A percentile compares a stretch with the other conserved stretches of the same genome.
Conservation (phyloP, 2,329 filamentous ascomycete species). For the Hysterium pulicare region DNA sequence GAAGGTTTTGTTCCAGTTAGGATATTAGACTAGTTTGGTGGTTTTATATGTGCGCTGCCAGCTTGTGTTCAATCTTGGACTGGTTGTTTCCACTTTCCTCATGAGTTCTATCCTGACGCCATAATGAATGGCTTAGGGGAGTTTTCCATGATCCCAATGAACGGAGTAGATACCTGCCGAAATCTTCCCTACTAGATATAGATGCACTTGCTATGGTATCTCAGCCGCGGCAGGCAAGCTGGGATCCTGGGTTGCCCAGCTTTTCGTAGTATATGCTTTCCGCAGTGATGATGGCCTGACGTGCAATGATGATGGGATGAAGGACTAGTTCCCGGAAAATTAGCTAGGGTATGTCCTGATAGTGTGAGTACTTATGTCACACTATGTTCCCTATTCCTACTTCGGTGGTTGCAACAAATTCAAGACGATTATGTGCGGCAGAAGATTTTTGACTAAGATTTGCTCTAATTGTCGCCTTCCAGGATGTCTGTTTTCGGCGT, state of each 20-base stretch:
- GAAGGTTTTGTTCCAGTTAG: slow-evolving; percentile 22
- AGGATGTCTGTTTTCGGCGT: slow-evolving; percentile 33
- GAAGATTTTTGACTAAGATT: background rate
- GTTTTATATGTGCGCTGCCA: slow-evolving; percentile 32
- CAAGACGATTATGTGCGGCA: background rate
- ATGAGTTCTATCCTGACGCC: too few relatives aligned
- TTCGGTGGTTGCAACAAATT: too few relatives aligned
- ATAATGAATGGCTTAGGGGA: too few relatives aligned
- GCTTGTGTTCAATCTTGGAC: slow-evolving; percentile 35
- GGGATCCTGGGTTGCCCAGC: slow-evolving; percentile 44
- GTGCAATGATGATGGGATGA: slow-evolving; percentile 22
- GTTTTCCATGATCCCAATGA: too few relatives aligned
- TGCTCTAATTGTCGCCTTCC: too few relatives aligned
- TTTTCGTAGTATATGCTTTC: slow-evolving; percentile 36
- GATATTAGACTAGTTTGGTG: slow-evolving; percentile 22
- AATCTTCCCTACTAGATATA: slow-evolving; percentile 55
- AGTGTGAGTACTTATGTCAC: slow-evolving; percentile 7
- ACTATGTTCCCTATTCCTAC: too few relatives aligned
- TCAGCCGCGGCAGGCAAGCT: slow-evolving; percentile 54
- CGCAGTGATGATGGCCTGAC: slow-evolving; percentile 11
- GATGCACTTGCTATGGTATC: slow-evolving; percentile 53
- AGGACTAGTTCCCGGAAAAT: too few relatives aligned
- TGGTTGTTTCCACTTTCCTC: slow-evolving; percentile 37
- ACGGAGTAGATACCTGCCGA: slow-evolving; percentile 53
- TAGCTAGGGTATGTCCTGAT: slow-evolving; percentile 28